Percentiles rank a stretch among this genome's conserved stretches.
phyloP scores from a whole-genome alignment of 768 basidiomycete genomes.

The Tricholoma hemisulphureum region DNA sequence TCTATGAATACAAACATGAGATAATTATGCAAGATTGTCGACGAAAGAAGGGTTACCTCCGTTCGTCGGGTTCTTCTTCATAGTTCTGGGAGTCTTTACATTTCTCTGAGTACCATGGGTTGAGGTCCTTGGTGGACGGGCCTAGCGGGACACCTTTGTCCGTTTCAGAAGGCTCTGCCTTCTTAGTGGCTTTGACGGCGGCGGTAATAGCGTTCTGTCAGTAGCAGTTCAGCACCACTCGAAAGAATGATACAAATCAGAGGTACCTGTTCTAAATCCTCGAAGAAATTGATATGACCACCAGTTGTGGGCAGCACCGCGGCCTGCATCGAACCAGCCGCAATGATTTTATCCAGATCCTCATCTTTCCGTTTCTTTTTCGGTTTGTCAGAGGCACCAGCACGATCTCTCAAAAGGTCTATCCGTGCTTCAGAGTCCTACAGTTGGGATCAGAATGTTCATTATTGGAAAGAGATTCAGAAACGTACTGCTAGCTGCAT shows the following conservation, averaged over 20 bases:
- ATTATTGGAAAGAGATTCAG: not conserved
- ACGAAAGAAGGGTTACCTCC: conserved; percentile 29
- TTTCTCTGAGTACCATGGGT: conserved; percentile 69
- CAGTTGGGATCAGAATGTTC: conserved; percentile 17
- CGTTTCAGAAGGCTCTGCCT: conserved; percentile 45
- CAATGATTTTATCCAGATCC: conserved; percentile 35
- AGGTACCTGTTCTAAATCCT: conserved; percentile 72
- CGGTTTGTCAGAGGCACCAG: conserved; percentile 38
- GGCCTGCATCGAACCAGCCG: conserved; percentile 29
- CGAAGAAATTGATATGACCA: conserved; percentile 83
- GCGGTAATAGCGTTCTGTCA: conserved; percentile 44
- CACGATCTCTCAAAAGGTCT: conserved; percentile 58
- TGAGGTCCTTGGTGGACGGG: conserved; percentile 72
- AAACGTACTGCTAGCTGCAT: conserved; percentile 66
- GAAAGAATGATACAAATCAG: not conserved
- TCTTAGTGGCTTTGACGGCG: conserved; percentile 49
- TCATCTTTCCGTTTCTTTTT: conserved; percentile 35
- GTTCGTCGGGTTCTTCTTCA: conserved; percentile 24
- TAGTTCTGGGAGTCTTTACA: not conserved
- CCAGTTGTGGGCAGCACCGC: conserved; percentile 45
- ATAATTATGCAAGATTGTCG: not conserved
- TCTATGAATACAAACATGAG: conserved; percentile 34
- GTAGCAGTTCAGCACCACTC: not conserved
- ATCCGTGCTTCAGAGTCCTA: conserved; percentile 84
- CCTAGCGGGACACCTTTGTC: conserved; percentile 76